phyloP scores from a whole-genome alignment of 202 grass and related monocot genomes.

The Panicum virgatum region DNA sequence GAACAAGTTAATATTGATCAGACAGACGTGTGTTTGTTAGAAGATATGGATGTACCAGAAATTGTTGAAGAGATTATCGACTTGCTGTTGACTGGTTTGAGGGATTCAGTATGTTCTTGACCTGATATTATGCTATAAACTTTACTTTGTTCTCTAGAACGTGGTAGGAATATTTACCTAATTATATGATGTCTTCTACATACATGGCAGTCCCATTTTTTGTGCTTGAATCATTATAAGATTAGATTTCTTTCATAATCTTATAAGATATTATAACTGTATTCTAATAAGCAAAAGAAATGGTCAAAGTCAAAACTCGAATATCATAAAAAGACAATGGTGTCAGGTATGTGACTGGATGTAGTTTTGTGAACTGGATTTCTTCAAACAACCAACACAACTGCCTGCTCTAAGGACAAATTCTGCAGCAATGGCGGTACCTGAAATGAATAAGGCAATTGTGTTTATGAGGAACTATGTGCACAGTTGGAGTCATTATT shows the following conservation, averaged over 20 bases:
- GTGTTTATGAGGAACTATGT: neutral
- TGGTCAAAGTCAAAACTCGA: neutral
- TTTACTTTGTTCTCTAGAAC: neutral
- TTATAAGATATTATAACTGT: too few relatives aligned
- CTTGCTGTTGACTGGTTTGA: constrained; percentile 80
- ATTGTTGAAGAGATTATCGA: constrained; percentile 84
- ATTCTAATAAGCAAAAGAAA: neutral
- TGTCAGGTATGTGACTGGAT: too few relatives aligned
- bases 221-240: neutral
- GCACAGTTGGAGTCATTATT: neutral
- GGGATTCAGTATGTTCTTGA: constrained; percentile 79
- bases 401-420: neutral
- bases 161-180: neutral
- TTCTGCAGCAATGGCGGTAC: neutral
- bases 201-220: neutral
- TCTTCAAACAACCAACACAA: constrained; percentile 1
- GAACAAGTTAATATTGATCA: constrained; percentile 44
- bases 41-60: constrained; percentile 96
- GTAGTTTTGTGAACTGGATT: neutral
- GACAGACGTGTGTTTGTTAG: constrained; percentile 37
- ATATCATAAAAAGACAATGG: too few relatives aligned
- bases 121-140: constrained; percentile 29
- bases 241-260: neutral
- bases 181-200: neutral
- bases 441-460: neutral